Percentiles rank a stretch among this genome's conserved stretches.
Conservation (phyloP, 306 rosid genomes). For the Medicago ruthenica region DNA sequence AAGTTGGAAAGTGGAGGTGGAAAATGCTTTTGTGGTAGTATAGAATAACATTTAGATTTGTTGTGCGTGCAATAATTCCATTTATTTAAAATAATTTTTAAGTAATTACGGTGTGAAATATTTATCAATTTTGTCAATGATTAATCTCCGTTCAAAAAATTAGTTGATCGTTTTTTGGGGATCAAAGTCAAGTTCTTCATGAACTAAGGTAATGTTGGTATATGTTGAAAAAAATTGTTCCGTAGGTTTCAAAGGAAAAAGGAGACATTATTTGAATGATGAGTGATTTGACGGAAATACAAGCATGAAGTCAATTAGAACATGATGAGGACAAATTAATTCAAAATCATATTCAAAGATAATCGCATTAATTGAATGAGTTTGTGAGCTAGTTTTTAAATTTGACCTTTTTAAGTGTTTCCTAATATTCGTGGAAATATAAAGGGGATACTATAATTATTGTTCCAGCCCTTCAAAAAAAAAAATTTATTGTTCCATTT, state of each 20-base stretch:
- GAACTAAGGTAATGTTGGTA: too few species aligned
- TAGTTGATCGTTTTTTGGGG: background rate
- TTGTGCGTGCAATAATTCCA: background rate
- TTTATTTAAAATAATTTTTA: too few species aligned
- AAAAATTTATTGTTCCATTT: background rate
- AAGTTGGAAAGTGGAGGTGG: slow-evolving; percentile 40
- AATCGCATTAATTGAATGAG: slow-evolving; percentile 4
- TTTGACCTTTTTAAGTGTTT: slow-evolving; percentile 28
- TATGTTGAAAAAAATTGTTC: background rate
- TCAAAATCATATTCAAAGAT: slow-evolving; percentile 28
- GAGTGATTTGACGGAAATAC: slow-evolving; percentile 37
- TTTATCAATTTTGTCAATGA: too few species aligned
- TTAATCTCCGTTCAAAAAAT: background rate
- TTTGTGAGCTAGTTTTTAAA: slow-evolving; percentile 17
- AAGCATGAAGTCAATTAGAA: slow-evolving; percentile 29
- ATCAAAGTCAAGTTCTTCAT: too few species aligned
- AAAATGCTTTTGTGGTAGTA: slow-evolving; percentile 23
- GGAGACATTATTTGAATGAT: slow-evolving; percentile 33
- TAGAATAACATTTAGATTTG: slow-evolving; percentile 3
- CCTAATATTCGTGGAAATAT: slow-evolving; percentile 20
- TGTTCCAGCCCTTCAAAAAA: background rate
- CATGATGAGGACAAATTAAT: slow-evolving; percentile 37
- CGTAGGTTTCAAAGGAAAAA: slow-evolving; percentile 30
- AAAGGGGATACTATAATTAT: background rate
- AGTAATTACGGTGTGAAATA: too few species aligned